Evolutionary conservation across 306 rosid species (phyloP).

Genomic region (Cucumis melo): DNA sequence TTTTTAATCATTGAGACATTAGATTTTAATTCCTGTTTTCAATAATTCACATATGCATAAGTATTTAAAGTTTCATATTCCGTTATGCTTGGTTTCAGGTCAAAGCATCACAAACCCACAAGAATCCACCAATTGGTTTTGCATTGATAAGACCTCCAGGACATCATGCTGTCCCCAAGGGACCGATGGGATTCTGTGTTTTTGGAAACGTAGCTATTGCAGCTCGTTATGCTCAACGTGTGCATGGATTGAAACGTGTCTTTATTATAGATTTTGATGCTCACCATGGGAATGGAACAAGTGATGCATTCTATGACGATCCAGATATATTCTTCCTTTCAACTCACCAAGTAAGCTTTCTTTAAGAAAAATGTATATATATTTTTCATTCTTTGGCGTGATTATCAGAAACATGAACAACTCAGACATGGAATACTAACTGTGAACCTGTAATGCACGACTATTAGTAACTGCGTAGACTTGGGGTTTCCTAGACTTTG

Average conservation of each 20-base stretch:
- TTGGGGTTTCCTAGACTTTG: not conserved
- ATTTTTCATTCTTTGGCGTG: not conserved
- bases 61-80: not conserved
- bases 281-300: conserved; percentile 94
- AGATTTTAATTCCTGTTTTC: not conserved
- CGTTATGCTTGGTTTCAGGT: conserved; percentile 27
- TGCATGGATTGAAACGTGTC: conserved; percentile 67
- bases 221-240: conserved; percentile 82
- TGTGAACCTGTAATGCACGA: not conserved
- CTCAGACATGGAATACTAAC: not conserved
- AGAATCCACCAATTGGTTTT: conserved; percentile 66
- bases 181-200: conserved; percentile 90
- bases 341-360: conserved; percentile 73
- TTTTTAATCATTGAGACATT: not conserved
- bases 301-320: conserved; percentile 84
- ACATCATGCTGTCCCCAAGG: conserved; percentile 88
- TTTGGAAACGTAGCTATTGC: conserved; percentile 89
- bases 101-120: conserved; percentile 44
- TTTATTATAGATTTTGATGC: conserved; percentile 90
- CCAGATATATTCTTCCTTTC: conserved; percentile 83
- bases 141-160: conserved; percentile 97
- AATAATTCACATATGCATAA: not conserved
- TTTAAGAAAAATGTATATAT: conserved; percentile 1
- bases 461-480: not conserved
- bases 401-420: not conserved